Conservation (phyloP, 164 flowering plant species). For the grape (Vitis vinifera) region DNA sequence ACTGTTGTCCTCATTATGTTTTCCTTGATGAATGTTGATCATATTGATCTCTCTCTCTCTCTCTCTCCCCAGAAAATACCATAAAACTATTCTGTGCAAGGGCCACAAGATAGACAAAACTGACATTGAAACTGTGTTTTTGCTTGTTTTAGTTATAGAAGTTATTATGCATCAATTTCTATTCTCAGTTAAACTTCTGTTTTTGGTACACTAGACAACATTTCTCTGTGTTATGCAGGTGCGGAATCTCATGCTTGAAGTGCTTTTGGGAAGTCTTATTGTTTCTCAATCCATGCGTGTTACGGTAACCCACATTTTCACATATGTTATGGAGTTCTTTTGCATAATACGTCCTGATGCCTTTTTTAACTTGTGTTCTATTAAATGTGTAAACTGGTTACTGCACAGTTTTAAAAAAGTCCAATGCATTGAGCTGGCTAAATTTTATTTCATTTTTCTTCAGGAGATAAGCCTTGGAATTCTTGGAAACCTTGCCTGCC, state of each 20-base stretch:
- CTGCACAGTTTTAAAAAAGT: neutral
- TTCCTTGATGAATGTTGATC: neutral
- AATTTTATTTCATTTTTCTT: conserved; percentile 4
- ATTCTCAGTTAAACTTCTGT: too few relatives aligned
- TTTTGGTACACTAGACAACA: too few relatives aligned
- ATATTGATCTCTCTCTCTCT: neutral
- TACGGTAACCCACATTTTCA: conserved; percentile 41
- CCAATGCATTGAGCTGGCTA: neutral
- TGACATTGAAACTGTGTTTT: neutral
- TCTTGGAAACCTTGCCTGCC: conserved; percentile 89
- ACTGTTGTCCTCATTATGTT: neutral
- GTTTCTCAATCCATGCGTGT: conserved; percentile 57
- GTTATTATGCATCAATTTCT: neutral
- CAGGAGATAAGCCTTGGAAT: conserved; percentile 95
- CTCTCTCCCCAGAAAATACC: neutral
- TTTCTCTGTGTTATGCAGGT: conserved; percentile 42
- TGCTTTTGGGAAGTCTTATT: conserved; percentile 66
- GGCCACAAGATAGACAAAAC: neutral
- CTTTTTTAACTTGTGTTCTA: neutral
- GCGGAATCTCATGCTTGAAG: conserved; percentile 77
- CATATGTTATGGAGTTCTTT: neutral
- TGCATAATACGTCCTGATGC: neutral
- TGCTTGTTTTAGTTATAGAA: neutral
- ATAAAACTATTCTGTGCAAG: neutral
- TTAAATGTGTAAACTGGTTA: neutral